Conservation (phyloP, 2,329 filamentous ascomycete species). For the Colletotrichum destructivum region DNA sequence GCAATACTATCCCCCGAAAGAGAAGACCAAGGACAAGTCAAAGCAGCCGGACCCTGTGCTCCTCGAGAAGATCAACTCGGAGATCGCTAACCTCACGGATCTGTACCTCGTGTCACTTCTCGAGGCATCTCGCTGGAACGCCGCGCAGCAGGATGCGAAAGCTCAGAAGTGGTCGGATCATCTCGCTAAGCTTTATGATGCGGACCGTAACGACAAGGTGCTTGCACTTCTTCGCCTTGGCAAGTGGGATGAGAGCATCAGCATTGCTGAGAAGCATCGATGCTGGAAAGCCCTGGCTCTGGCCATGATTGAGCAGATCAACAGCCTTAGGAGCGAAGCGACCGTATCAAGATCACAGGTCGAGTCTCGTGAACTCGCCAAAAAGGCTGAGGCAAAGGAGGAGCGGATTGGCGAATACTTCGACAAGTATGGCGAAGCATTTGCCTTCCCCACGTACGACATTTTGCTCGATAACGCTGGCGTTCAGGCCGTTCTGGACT, state of each 20-base stretch:
- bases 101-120: slow-evolving; percentile 68
- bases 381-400: slow-evolving; percentile 62
- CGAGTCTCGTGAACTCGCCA: slow-evolving; percentile 53
- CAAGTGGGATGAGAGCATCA: slow-evolving; percentile 72
- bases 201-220: slow-evolving; percentile 67
- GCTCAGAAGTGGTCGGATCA: slow-evolving; percentile 59
- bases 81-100: slow-evolving; percentile 67
- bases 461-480: slow-evolving; percentile 79
- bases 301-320: slow-evolving; percentile 69
- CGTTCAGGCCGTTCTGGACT: slow-evolving; percentile 78
- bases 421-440: slow-evolving; percentile 74
- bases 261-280: slow-evolving; percentile 71
- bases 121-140: slow-evolving; percentile 68
- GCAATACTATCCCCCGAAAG: slow-evolving; percentile 56
- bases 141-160: slow-evolving; percentile 61
- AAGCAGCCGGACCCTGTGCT: slow-evolving; percentile 56
- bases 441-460: slow-evolving; percentile 85
- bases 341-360: slow-evolving; percentile 33
- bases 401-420: slow-evolving; percentile 69
- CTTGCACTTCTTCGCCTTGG: slow-evolving; percentile 68
- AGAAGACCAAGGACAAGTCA: slow-evolving; percentile 50
- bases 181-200: slow-evolving; percentile 64
- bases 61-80: slow-evolving; percentile 62
- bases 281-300: slow-evolving; percentile 70
- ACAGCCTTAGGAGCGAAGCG: slow-evolving; percentile 46